Percentiles rank a stretch among this genome's conserved stretches.
These are phyloP conservation scores for Fusarium pseudonygamai DNA, from an alignment of 2,329 filamentous ascomycete genomes.

Conservation along the genomic window DNA sequence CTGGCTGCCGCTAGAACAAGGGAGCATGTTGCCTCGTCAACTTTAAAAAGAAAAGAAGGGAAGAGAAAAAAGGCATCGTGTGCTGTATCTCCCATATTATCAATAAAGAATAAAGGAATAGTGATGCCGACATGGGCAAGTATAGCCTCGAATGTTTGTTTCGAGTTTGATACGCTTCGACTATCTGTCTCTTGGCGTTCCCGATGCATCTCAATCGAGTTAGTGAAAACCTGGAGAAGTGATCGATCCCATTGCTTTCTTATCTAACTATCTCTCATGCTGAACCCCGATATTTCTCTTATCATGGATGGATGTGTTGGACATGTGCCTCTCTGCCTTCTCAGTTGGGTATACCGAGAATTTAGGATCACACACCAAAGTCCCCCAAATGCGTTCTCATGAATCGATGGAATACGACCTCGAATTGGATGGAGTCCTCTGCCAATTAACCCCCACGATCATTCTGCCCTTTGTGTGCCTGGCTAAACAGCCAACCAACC, in stretches of 20 bases:
- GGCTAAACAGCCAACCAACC: conserved; percentile 12
- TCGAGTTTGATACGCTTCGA: conserved; percentile 1
- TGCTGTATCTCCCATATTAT: neutral
- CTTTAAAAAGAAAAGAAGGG: neutral
- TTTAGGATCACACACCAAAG: conserved; percentile 8
- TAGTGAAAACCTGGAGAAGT: conserved; percentile 27
- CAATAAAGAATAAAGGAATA: neutral
- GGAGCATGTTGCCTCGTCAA: conserved; percentile 25
- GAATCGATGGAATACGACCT: neutral
- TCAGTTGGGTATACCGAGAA: conserved; percentile 22
- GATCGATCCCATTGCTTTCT: neutral
- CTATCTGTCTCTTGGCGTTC: conserved; percentile 24
- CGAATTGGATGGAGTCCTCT: neutral
- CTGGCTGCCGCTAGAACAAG: conserved; percentile 13
- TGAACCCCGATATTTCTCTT: conserved; percentile 3
- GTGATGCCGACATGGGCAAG: conserved; percentile 1
- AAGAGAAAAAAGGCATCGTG: neutral
- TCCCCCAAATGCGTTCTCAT: neutral
- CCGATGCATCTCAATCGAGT: conserved; percentile 14
- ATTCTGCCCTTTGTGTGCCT: conserved; percentile 1
- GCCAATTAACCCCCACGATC: neutral
- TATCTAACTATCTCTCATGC: conserved; percentile 13
- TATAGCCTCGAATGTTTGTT: neutral
- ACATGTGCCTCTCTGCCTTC: conserved; percentile 17
- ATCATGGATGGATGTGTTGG: conserved; percentile 4